Evolutionary conservation across 225 moss, liverwort and hornwort species (phyloP).

Genomic region (Bryum argenteum): DNA sequence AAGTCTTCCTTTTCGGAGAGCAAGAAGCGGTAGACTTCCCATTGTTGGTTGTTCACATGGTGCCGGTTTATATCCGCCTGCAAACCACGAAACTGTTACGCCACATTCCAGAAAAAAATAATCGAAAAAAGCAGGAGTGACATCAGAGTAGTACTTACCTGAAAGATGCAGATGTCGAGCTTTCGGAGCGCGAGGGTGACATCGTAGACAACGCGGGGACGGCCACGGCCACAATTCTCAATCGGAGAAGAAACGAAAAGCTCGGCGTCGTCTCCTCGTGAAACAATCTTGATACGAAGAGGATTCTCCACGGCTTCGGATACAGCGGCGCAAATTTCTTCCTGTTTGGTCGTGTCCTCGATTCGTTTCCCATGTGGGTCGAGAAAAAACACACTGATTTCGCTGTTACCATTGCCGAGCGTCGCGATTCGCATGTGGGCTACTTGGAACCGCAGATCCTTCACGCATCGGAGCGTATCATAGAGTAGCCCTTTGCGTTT

Average conservation of each 20-base stretch:
- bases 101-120: background rate
- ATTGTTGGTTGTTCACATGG: slow-evolving; percentile 37
- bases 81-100: background rate
- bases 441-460: slow-evolving; percentile 60
- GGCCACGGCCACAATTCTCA: slow-evolving; percentile 65
- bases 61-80: slow-evolving; percentile 61
- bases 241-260: slow-evolving; percentile 70
- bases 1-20: slow-evolving; percentile 47
- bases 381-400: slow-evolving; percentile 58
- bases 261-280: slow-evolving; percentile 63
- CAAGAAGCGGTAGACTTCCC: slow-evolving; percentile 63
- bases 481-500: slow-evolving; percentile 72
- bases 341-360: slow-evolving; percentile 37
- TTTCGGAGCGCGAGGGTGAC: slow-evolving; percentile 62
- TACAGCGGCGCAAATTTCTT: slow-evolving; percentile 34
- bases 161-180: slow-evolving; percentile 70
- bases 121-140: background rate
- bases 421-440: slow-evolving; percentile 67
- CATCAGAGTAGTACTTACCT: slow-evolving; percentile 32
- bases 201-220: slow-evolving; percentile 74
- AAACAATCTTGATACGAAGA: slow-evolving; percentile 56
- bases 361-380: slow-evolving; percentile 50
- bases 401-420: slow-evolving; percentile 44
- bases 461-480: slow-evolving; percentile 75
- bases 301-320: slow-evolving; percentile 55